Conservation (phyloP, 495 filamentous ascomycete genomes). For the Ramalina peruviana region DNA sequence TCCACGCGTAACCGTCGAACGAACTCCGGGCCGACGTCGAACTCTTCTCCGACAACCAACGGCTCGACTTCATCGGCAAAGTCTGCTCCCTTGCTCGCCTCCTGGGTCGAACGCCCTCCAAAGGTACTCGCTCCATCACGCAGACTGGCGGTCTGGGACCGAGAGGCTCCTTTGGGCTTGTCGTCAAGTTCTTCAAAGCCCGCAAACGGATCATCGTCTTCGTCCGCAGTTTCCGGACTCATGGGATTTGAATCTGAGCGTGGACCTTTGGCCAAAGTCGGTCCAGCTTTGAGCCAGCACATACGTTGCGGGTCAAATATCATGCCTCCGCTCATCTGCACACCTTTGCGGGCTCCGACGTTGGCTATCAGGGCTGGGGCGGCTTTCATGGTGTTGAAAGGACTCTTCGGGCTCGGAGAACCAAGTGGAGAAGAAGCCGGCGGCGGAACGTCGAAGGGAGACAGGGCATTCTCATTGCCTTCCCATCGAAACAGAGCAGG, state of each 20-base stretch:
- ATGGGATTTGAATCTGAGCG: constrained; percentile 24
- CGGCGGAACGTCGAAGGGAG: constrained; percentile 50
- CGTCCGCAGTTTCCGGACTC: constrained; percentile 25
- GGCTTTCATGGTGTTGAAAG: constrained; percentile 44
- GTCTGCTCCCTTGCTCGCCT: constrained; percentile 22
- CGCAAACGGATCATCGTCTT: constrained; percentile 67
- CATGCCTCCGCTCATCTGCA: constrained; percentile 90
- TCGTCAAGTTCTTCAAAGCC: constrained; percentile 56
- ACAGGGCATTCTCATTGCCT: constrained; percentile 78
- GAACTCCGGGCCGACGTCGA: constrained; percentile 93
- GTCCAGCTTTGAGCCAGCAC: constrained; percentile 74
- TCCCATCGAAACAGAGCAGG: constrained; percentile 77
- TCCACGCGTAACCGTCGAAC: constrained; percentile 77
- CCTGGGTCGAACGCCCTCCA: constrained; percentile 1
- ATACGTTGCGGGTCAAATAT: constrained; percentile 92
- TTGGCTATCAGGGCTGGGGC: constrained; percentile 91
- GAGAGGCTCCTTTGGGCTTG: constrained; percentile 28
- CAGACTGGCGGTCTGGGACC: neutral
- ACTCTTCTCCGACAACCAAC: constrained; percentile 85
- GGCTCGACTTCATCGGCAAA: constrained; percentile 40
- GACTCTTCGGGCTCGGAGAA: constrained; percentile 11
- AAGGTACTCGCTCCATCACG: neutral
- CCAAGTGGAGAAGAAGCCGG: constrained; percentile 27
- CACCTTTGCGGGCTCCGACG: constrained; percentile 52
- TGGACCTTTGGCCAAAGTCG: constrained; percentile 21